Conservation (phyloP, 1,139 yeast genomes). For the Lodderomyces theae region DNA sequence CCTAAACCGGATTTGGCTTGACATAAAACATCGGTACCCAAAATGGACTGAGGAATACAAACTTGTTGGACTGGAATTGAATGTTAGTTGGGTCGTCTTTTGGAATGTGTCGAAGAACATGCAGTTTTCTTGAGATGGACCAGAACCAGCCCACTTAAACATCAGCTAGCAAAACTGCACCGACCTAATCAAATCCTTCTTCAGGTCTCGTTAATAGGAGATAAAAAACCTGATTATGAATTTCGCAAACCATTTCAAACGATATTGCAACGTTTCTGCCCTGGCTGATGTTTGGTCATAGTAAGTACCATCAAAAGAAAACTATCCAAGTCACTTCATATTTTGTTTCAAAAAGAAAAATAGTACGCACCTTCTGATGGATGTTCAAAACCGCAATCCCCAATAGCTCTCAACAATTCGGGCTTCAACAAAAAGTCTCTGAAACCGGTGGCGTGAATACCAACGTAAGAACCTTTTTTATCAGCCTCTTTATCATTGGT, state of each 20-base stretch:
- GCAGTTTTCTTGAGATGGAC: constrained; percentile 3
- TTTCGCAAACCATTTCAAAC: too few relatives aligned
- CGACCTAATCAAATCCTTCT: too few relatives aligned
- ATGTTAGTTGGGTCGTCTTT: constrained; percentile 3
- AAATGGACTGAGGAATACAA: constrained; percentile 96
- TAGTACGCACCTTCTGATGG: constrained; percentile 99
- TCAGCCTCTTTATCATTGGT: constrained; percentile 55
- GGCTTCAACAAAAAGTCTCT: constrained; percentile 96
- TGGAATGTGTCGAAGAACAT: constrained; percentile 4
- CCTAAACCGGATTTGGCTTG: constrained; percentile 99
- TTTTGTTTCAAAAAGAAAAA: background rate
- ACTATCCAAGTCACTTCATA: constrained; percentile 1
- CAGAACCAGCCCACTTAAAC: too few relatives aligned
- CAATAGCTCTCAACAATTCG: constrained; percentile 94
- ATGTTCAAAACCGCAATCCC: constrained; percentile 99
- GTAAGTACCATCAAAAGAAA: constrained; percentile 2
- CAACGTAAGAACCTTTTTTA: constrained; percentile 96
- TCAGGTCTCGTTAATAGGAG: background rate
- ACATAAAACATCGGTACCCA: constrained; percentile 96
- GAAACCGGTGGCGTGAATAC: constrained; percentile 97
- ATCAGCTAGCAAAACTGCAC: too few relatives aligned
- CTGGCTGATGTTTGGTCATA: too few relatives aligned
- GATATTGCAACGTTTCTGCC: background rate
- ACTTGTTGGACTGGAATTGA: constrained; percentile 79
- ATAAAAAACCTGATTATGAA: too few relatives aligned